These are phyloP conservation scores for Candida argentea DNA, from an alignment of 805 yeast species.

Conservation along the genomic window DNA sequence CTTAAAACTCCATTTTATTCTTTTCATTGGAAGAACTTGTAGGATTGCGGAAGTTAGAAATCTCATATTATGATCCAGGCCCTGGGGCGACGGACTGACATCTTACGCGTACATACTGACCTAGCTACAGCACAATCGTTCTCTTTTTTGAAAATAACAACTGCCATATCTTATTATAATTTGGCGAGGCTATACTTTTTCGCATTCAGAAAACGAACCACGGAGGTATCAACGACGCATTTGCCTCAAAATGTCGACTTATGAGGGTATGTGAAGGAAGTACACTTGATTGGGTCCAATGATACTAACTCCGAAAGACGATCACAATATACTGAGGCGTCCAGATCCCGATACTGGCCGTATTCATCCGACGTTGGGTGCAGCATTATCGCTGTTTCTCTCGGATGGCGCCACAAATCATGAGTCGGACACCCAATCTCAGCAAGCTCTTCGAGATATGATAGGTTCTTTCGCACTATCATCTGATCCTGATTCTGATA, in stretches of 20 bases:
- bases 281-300: neutral
- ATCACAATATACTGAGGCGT: slow-evolving; percentile 21
- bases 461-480: slow-evolving; percentile 23
- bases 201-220: too few relatives aligned
- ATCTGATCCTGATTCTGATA: too few relatives aligned
- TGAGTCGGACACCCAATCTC: slow-evolving; percentile 4
- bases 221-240: slow-evolving; percentile 1
- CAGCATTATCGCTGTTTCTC: slow-evolving; percentile 27
- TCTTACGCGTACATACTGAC: too few relatives aligned
- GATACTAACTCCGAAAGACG: slow-evolving; percentile 15
- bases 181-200: too few relatives aligned
- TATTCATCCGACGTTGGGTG: slow-evolving; percentile 18
- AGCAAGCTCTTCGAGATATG: slow-evolving; percentile 8
- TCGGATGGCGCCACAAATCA: slow-evolving; percentile 5
- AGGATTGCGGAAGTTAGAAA: too few relatives aligned
- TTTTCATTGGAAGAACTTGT: too few relatives aligned
- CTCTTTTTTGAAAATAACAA: too few relatives aligned
- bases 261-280: slow-evolving; percentile 27
- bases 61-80: too few relatives aligned
- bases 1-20: too few relatives aligned
- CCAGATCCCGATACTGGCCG: neutral
- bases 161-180: too few relatives aligned
- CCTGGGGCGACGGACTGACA: too few relatives aligned
- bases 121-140: too few relatives aligned
- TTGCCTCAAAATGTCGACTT: slow-evolving; percentile 23